Evolutionary conservation across 1,284 basidiomycete species (phyloP).

Genomic region (Stygiomarasmius scandens): DNA sequence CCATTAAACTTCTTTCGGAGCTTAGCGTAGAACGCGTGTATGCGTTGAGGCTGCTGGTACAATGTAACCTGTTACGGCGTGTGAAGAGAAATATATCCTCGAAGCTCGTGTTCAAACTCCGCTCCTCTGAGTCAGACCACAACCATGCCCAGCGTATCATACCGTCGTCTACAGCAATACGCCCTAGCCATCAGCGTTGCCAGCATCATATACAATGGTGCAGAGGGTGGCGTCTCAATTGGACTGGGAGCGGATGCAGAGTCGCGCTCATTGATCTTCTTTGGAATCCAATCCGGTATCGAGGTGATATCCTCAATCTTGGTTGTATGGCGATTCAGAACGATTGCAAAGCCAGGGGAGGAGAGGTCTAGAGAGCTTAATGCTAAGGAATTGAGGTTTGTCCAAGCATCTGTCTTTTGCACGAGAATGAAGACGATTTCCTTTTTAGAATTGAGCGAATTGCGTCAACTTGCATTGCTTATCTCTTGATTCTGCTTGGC

Average conservation of each 20-base stretch:
- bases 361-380: slow-evolving; percentile 26
- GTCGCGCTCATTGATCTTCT: slow-evolving; percentile 52
- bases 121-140: too few species aligned
- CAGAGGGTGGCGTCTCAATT: slow-evolving; percentile 44
- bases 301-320: slow-evolving; percentile 44
- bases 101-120: too few species aligned
- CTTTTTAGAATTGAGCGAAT: slow-evolving; percentile 40
- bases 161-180: slow-evolving; percentile 34
- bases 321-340: slow-evolving; percentile 46
- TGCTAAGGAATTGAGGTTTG: slow-evolving; percentile 32
- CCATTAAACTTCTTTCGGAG: too few species aligned
- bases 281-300: slow-evolving; percentile 51
- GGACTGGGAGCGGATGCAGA: slow-evolving; percentile 45
- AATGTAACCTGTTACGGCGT: too few species aligned
- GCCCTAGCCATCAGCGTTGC: slow-evolving; percentile 38
- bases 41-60: too few species aligned
- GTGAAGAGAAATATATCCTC: too few species aligned
- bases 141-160: not conserved
- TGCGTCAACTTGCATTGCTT: slow-evolving; percentile 38
- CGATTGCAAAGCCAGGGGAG: slow-evolving; percentile 33
- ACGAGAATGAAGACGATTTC: not conserved
- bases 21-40: too few species aligned
- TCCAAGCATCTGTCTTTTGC: not conserved
- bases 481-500: slow-evolving; percentile 37
- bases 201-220: slow-evolving; percentile 33